Evolutionary conservation across 345 rosid genomes (phyloP).

Genomic region (Rhodamnia argentea): DNA sequence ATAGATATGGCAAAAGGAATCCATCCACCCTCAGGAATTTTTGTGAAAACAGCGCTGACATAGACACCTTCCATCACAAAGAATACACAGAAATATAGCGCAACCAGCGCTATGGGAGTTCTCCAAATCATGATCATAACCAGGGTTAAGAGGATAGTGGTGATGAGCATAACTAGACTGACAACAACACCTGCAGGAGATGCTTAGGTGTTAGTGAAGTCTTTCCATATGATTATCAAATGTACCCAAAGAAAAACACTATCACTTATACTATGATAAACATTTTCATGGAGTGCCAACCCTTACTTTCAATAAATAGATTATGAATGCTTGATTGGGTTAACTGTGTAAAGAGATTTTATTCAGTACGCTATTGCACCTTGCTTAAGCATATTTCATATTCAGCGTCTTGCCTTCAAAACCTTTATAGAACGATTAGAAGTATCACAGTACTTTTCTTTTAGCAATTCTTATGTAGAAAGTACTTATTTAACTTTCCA

Average conservation of each 20-base stretch:
- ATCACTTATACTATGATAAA: neutral
- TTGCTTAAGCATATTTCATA: neutral
- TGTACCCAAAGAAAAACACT: neutral
- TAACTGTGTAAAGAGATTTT: neutral
- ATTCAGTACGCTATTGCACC: neutral
- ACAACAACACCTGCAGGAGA: conserved; percentile 64
- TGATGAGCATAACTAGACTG: conserved; percentile 80
- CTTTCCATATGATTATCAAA: neutral
- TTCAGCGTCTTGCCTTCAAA: neutral
- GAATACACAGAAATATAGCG: conserved; percentile 49
- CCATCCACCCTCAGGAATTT: conserved; percentile 83
- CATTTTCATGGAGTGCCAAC: neutral
- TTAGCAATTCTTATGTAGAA: neutral
- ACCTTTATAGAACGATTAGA: neutral
- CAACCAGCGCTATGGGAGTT: conserved; percentile 44
- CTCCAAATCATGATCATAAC: conserved; percentile 93
- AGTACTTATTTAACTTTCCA: neutral
- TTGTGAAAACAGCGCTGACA: conserved; percentile 64
- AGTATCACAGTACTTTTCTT: neutral
- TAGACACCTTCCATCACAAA: conserved; percentile 75
- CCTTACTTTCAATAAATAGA: neutral
- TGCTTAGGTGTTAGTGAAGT: neutral
- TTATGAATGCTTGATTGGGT: neutral
- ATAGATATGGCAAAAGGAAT: conserved; percentile 79
- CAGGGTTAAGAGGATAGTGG: conserved; percentile 55